A percentile compares a stretch with the other conserved stretches of the same genome.
Evolutionary conservation across 2,329 filamentous ascomycete genomes (phyloP).

Genomic region (Tolypocladium capitatum): DNA sequence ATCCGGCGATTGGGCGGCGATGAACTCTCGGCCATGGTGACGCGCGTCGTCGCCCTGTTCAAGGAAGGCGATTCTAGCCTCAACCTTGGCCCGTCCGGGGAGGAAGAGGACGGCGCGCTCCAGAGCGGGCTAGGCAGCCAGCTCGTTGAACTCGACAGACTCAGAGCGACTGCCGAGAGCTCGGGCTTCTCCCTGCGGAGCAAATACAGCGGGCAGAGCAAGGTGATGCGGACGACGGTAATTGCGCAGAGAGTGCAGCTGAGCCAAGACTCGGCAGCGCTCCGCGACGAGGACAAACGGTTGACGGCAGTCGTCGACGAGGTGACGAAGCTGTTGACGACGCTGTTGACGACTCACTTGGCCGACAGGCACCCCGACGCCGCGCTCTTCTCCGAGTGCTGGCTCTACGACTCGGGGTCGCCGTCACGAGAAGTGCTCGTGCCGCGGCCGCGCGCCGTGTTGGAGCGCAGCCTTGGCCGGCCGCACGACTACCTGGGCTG

Average conservation of each 20-base stretch:
- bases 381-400: conserved; percentile 55
- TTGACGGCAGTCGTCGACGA: conserved; percentile 55
- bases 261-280: conserved; percentile 57
- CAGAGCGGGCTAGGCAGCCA: conserved; percentile 24
- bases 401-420: conserved; percentile 59
- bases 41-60: conserved; percentile 13
- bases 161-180: conserved; percentile 32
- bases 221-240: conserved; percentile 61
- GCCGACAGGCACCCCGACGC: conserved; percentile 17
- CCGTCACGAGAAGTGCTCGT: conserved; percentile 64
- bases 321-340: conserved; percentile 13
- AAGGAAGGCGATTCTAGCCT: conserved; percentile 24
- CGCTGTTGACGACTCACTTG: conserved; percentile 13
- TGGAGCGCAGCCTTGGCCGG: conserved; percentile 57
- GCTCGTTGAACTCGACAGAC: conserved; percentile 29
- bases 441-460: conserved; percentile 54
- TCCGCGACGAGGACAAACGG: conserved; percentile 57
- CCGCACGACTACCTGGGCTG: conserved; percentile 71
- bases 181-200: conserved; percentile 47
- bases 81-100: conserved; percentile 17
- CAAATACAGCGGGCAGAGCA: conserved; percentile 59
- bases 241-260: conserved; percentile 72
- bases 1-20: conserved; percentile 42
- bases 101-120: conserved; percentile 18
- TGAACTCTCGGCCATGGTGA: conserved; percentile 14